Evolutionary conservation across 495 filamentous ascomycete species (phyloP).

Genomic region (Xylaria venustula): DNA sequence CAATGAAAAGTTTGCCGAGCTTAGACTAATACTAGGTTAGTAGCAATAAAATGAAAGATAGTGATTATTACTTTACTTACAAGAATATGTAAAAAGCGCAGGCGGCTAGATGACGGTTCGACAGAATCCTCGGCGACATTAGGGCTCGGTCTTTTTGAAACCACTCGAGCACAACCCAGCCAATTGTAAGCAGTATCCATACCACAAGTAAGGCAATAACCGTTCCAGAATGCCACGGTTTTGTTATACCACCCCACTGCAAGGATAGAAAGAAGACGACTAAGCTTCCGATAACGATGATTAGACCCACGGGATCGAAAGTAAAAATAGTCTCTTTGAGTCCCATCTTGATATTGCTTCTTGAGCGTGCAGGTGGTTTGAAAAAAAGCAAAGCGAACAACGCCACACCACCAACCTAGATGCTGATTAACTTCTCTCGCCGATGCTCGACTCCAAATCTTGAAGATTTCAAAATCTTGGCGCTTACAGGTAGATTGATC

Average conservation of each 20-base stretch:
- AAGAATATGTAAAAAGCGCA: neutral
- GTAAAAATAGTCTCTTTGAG: slow-evolving; percentile 26
- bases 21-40: neutral
- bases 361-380: slow-evolving; percentile 37
- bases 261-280: slow-evolving; percentile 41
- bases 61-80: neutral
- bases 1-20: neutral
- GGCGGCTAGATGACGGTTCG: neutral
- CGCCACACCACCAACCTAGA: slow-evolving; percentile 42
- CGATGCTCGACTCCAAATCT: too few relatives aligned
- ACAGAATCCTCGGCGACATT: neutral
- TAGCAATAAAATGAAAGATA: too few relatives aligned
- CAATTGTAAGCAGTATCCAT: slow-evolving; percentile 22
- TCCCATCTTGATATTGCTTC: slow-evolving; percentile 10
- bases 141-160: slow-evolving; percentile 21
- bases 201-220: slow-evolving; percentile 48
- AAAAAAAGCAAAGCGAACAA: slow-evolving; percentile 41
- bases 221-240: slow-evolving; percentile 34
- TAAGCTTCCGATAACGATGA: slow-evolving; percentile 35
- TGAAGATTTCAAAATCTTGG: too few relatives aligned
- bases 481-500: slow-evolving; percentile 38
- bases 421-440: too few relatives aligned
- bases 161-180: slow-evolving; percentile 28
- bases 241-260: slow-evolving; percentile 44
- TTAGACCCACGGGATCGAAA: slow-evolving; percentile 16